Evolutionary conservation across 495 filamentous ascomycete genomes (phyloP), one percentile per base, ranked within the genome.

Genomic region (Trichoderma virens): DNA sequence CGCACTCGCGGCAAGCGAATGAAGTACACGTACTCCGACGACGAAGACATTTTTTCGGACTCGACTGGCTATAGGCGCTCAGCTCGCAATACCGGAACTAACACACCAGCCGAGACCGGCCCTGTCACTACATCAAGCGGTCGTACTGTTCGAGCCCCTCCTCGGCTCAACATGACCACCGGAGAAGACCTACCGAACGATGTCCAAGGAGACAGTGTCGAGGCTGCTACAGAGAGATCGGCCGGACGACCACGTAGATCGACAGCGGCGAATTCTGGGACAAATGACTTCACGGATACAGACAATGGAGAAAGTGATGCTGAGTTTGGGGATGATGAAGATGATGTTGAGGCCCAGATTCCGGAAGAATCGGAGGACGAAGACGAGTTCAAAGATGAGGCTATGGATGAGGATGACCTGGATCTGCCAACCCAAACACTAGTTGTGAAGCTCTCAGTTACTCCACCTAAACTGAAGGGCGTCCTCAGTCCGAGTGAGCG

Each of bases 11-110:
- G 94, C 45, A 98, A 98, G 77, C 88, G 92, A 54, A 88, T 96
- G 74, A 95, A 90, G 72, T 98, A 98, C 67, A 97, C 92, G 0
- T 98, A 90, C 72, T 96, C 92, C 0, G 92, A 96, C 47, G 92
- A 96, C 43, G 91, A 95, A 68, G 88, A 88, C 23, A 87, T 89
- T 16, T 82, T 85, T 61, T 90, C 90, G 2, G 91, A 96, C 71
- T 86, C 85, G 28, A 79, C 83, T 25, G 83, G 78, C 31, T 56
- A 56, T 56, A 85, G 91, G 62, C 84, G 90, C 41, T 96, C 92
- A 0, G 85, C 85, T 13, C 83, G 92, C 23, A 88, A 90, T 69
- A 91, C 91, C 3, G 83, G 86, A 3, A 80, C 86, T 23, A 84
- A 83, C 64, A 90, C 90, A 2, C 87, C 91, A 0, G 84, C 85